Evolutionary conservation across 2,329 filamentous ascomycete species (phyloP), one percentile per base, ranked within the genome.

Genomic region (Cordyceps tenuipes): DNA sequence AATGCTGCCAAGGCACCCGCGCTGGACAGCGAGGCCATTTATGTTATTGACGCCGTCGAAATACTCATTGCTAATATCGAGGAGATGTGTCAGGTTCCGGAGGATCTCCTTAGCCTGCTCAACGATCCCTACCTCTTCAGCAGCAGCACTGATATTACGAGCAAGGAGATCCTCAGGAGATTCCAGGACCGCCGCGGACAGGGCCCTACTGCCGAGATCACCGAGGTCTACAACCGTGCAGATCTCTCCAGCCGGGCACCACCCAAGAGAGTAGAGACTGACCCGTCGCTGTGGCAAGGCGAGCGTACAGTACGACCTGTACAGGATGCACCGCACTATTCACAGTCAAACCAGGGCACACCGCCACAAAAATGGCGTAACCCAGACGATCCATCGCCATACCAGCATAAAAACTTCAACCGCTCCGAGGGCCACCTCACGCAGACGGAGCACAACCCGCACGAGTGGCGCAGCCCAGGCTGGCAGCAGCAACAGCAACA

Each of bases 41-140:
- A 89, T 68, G 91, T 93, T 34, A 97, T 99, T 63, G 90, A 94
- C 68, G 92, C 94, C 17, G 91, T 99, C 29, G 89, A 96, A 71
- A 87, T 88, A 62, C 80, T 99, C 65, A 97, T 99, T 68, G 86
- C 89, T 67, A 91, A 89, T 71, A 97, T 97, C 66, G 94, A 97
- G 72, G 88, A 90, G 72, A 96, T 99, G 87, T 97, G 92, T 71
- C 87, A 97, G 84, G 91, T 99, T 51, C 94, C 94, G 0, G 91
- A 95, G 70, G 92, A 97, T 69, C 82, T 99, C 29, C 86, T 92
- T 68, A 87, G 89, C 57, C 86, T 97, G 57, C 80, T 97, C 29
- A 90, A 87, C 69, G 93, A 99, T 72, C 87, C 87, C 5, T 82
- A 83, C 23, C 83, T 96, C 56, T 93, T 95, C 74, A 90, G 87